These are phyloP conservation scores for Cucurbita moschata DNA, from an alignment of 306 rosid genomes.

Conservation along the genomic window DNA sequence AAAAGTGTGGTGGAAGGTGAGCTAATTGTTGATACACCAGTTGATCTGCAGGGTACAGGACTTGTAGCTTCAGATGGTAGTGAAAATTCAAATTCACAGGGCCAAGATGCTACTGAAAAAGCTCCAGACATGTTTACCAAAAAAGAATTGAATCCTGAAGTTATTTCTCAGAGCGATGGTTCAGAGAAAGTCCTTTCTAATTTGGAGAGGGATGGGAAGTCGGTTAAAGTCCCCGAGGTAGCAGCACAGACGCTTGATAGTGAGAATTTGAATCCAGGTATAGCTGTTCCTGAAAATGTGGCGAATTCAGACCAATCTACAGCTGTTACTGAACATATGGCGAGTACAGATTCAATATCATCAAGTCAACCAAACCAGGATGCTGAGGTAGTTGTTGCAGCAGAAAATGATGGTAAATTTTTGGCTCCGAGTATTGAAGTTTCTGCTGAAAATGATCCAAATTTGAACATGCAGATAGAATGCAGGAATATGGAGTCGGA, in stretches of 20 bases:
- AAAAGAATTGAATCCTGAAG: slow-evolving; percentile 7
- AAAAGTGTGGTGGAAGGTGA: slow-evolving; percentile 15
- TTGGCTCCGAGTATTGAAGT: slow-evolving; percentile 10
- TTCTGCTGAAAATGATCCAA: slow-evolving; percentile 5
- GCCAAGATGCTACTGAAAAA: slow-evolving; percentile 6
- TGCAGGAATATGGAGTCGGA: neutral
- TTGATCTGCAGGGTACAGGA: neutral
- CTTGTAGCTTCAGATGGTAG: neutral
- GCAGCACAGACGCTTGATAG: neutral
- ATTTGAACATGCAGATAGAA: slow-evolving; percentile 1
- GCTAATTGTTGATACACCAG: neutral
- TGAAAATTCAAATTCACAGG: slow-evolving; percentile 1
- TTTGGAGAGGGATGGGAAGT: neutral
- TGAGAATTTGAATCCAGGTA: neutral
- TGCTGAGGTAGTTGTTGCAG: slow-evolving; percentile 14
- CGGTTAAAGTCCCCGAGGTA: neutral
- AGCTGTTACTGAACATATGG: neutral
- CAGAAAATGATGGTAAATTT: slow-evolving; percentile 5
- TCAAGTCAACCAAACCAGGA: slow-evolving; percentile 7
- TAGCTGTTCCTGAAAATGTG: neutral
- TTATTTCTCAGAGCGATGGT: neutral
- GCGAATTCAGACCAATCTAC: neutral
- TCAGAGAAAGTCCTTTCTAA: neutral
- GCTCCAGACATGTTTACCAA: neutral
- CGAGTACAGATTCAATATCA: neutral